These are phyloP conservation scores for Cavenderia fasciculata DNA, from an alignment of 78 protist genomes.

Conservation along the genomic window DNA sequence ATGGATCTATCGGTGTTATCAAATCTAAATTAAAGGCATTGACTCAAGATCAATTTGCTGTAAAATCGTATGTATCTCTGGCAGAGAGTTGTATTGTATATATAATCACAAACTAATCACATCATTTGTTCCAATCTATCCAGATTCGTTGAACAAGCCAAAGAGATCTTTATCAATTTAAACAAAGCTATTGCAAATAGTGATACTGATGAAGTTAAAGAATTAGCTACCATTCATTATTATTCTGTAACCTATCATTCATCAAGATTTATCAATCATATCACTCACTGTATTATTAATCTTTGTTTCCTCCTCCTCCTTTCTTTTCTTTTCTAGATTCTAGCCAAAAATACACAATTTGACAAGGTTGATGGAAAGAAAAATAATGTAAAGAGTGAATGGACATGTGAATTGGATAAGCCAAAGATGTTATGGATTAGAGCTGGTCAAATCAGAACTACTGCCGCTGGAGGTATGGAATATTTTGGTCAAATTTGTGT, in stretches of 20 bases:
- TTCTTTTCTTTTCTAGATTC: background rate
- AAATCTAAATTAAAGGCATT: slow-evolving; percentile 32
- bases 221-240: slow-evolving; percentile 28
- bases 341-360: slow-evolving; percentile 9
- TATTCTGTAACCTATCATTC: background rate
- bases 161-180: slow-evolving; percentile 29
- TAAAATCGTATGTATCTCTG: slow-evolving; percentile 16
- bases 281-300: background rate
- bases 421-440: slow-evolving; percentile 40
- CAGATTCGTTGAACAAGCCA: slow-evolving; percentile 47
- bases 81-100: background rate
- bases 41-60: background rate
- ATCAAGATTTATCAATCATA: background rate
- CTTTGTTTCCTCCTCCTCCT: no score
- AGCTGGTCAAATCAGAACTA: slow-evolving; percentile 49
- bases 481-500: slow-evolving; percentile 64
- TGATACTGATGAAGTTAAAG: slow-evolving; percentile 23
- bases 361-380: no score
- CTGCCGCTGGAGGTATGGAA: background rate
- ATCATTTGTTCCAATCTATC: background rate
- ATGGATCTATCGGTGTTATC: background rate
- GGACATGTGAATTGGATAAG: background rate
- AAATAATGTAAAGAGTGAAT: no score
- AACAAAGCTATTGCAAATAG: slow-evolving; percentile 17
- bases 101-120: background rate